Evolutionary conservation across 164 flowering plant species (phyloP).

Genomic region (Platanus orientalis): DNA sequence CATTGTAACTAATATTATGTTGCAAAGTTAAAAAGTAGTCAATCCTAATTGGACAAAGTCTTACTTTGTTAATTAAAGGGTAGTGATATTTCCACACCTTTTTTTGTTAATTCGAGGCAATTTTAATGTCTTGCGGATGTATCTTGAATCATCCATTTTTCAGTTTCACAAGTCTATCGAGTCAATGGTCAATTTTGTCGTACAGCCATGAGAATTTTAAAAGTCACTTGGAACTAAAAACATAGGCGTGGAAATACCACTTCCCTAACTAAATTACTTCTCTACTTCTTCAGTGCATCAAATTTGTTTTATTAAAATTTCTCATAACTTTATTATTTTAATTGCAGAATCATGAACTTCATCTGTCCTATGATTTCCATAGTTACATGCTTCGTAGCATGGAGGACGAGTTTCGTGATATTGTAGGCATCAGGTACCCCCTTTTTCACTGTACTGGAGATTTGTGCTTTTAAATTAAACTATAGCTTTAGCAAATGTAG

Average conservation of each 20-base stretch:
- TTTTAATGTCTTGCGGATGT: background rate
- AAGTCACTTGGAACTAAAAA: background rate
- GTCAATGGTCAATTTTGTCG: no score
- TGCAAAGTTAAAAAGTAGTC: no score
- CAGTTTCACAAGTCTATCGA: background rate
- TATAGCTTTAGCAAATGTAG: background rate
- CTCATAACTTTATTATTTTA: no score
- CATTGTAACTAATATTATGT: no score
- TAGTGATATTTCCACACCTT: no score
- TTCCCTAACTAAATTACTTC: background rate
- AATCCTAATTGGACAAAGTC: no score
- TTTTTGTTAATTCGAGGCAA: no score
- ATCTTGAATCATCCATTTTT: background rate
- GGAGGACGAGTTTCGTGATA: slow-evolving; percentile 93
- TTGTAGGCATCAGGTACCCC: slow-evolving; percentile 79
- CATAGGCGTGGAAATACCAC: background rate
- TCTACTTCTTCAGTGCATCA: no score
- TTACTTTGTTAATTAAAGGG: no score
- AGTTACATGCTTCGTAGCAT: slow-evolving; percentile 87
- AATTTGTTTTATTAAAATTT: no score
- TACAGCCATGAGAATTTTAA: background rate
- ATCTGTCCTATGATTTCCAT: slow-evolving; percentile 76
- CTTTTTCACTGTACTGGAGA: background rate
- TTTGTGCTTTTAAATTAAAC: background rate
- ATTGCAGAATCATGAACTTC: slow-evolving; percentile 74